These are phyloP conservation scores for Neonectria punicea DNA, from an alignment of 2,329 filamentous ascomycete genomes.

Conservation along the genomic window DNA sequence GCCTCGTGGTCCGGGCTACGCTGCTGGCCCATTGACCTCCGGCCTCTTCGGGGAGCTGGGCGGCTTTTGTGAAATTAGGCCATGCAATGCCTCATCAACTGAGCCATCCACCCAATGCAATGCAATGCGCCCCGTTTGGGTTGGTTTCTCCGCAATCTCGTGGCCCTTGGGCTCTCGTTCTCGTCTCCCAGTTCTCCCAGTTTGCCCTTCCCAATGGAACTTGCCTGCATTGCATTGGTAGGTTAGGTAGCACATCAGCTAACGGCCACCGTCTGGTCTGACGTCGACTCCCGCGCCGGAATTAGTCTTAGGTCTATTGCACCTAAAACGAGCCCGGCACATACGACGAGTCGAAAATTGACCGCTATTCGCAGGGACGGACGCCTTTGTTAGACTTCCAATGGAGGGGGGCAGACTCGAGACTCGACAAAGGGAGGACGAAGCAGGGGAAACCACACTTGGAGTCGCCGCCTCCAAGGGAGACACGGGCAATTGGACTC, in stretches of 20 bases:
- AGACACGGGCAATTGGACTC: not conserved
- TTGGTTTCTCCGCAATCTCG: slow-evolving; percentile 19
- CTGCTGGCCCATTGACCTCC: not conserved
- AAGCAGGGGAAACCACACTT: not conserved
- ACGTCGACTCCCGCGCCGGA: slow-evolving; percentile 15
- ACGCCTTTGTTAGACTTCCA: slow-evolving; percentile 1
- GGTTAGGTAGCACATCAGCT: not conserved
- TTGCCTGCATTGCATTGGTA: not conserved
- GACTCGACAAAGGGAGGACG: not conserved
- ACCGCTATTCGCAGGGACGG: slow-evolving; percentile 7
- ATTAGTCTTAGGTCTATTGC: slow-evolving; percentile 14
- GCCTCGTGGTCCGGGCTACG: slow-evolving; percentile 1
- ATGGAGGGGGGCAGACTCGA: not conserved
- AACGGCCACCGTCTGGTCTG: slow-evolving; percentile 18
- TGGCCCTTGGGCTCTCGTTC: slow-evolving; percentile 2
- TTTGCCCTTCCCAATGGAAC: not conserved
- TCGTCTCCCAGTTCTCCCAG: not conserved
- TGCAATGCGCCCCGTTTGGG: slow-evolving; percentile 15
- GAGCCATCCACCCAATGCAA: not conserved
- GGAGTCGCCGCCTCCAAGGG: not conserved
- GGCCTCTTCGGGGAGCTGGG: slow-evolving; percentile 10
- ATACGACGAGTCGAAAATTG: not conserved
- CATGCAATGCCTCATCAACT: slow-evolving; percentile 16
- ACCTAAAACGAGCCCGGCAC: slow-evolving; percentile 18
- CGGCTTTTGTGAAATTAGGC: slow-evolving; percentile 20